Percentiles rank a stretch among this genome's conserved stretches.
phyloP scores from a whole-genome alignment of 805 yeast genomes.

The Schwanniomyces pseudopolymorphus region DNA sequence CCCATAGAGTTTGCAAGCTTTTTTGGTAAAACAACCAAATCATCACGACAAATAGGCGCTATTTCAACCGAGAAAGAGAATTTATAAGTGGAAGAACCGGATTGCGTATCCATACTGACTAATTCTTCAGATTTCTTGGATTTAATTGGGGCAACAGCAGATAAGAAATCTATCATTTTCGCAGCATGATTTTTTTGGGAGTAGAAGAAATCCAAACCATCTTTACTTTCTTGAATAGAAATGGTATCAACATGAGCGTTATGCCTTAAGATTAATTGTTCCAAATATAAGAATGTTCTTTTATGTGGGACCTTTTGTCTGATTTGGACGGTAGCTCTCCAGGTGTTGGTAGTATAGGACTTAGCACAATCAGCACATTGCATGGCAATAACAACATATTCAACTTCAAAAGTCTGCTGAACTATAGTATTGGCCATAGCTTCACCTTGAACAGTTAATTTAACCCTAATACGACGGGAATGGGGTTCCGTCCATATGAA shows the following conservation, averaged over 20 bases:
- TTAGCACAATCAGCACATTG: constrained; percentile 99
- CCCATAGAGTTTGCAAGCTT: constrained; percentile 83
- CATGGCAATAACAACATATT: constrained; percentile 88
- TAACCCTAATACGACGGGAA: constrained; percentile 88
- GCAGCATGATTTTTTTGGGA: constrained; percentile 86
- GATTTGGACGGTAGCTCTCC: constrained; percentile 97
- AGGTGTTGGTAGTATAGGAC: constrained; percentile 92
- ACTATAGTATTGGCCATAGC: constrained; percentile 88
- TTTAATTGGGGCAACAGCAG: constrained; percentile 81
- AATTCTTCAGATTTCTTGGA: constrained; percentile 86
- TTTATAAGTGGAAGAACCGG: constrained; percentile 84
- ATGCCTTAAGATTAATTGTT: constrained; percentile 89
- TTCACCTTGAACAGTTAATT: constrained; percentile 94
- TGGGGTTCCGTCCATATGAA: constrained; percentile 99
- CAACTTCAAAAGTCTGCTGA: constrained; percentile 94
- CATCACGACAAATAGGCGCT: constrained; percentile 96
- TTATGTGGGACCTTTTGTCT: constrained; percentile 97
- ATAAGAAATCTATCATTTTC: constrained; percentile 88
- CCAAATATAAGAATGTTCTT: constrained; percentile 92
- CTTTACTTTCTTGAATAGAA: constrained; percentile 87
- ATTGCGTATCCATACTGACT: constrained; percentile 87
- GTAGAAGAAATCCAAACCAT: constrained; percentile 94
- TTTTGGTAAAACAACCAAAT: constrained; percentile 87
- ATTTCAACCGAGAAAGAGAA: constrained; percentile 91
- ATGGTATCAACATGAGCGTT: constrained; percentile 93